phyloP scores from a whole-genome alignment of 345 rosid species.

The Linum lewisii region DNA sequence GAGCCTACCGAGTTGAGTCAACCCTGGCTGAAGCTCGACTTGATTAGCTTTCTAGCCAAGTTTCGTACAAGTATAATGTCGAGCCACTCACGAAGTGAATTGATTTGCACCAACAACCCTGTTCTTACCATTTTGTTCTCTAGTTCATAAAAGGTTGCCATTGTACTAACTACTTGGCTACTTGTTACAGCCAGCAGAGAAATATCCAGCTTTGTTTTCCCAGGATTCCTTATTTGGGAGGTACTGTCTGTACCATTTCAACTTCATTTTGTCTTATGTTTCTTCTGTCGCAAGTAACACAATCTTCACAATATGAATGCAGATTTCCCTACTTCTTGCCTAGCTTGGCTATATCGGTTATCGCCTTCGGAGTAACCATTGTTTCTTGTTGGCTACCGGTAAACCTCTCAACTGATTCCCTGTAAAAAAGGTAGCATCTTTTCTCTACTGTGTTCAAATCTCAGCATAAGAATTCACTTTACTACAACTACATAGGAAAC shows the following conservation, averaged over 20 bases:
- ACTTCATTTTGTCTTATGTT: not conserved
- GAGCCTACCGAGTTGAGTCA: too few species aligned
- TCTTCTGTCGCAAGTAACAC: not conserved
- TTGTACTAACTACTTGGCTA: not conserved
- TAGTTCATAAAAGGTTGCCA: too few species aligned
- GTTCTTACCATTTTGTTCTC: too few species aligned
- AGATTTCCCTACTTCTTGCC: slow-evolving; percentile 82
- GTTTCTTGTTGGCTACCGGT: slow-evolving; percentile 56
- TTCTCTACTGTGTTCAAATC: not conserved
- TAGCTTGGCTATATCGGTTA: slow-evolving; percentile 56
- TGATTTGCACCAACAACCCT: too few species aligned
- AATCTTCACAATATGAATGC: slow-evolving; percentile 12
- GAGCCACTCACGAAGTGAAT: too few species aligned
- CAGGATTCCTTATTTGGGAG: slow-evolving; percentile 51
- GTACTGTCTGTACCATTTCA: slow-evolving; percentile 18
- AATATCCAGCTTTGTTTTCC: slow-evolving; percentile 46
- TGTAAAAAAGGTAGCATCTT: not conserved
- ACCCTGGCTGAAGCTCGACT: too few species aligned
- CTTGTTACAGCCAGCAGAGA: slow-evolving; percentile 54
- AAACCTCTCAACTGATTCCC: not conserved
- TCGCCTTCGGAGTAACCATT: slow-evolving; percentile 34
- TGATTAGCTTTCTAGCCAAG: too few species aligned
- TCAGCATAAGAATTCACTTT: not conserved
- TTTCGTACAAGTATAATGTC: too few species aligned
- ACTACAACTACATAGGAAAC: slow-evolving; percentile 32